Conservation (phyloP, 345 rosid species). For the Euphorbia lathyris region DNA sequence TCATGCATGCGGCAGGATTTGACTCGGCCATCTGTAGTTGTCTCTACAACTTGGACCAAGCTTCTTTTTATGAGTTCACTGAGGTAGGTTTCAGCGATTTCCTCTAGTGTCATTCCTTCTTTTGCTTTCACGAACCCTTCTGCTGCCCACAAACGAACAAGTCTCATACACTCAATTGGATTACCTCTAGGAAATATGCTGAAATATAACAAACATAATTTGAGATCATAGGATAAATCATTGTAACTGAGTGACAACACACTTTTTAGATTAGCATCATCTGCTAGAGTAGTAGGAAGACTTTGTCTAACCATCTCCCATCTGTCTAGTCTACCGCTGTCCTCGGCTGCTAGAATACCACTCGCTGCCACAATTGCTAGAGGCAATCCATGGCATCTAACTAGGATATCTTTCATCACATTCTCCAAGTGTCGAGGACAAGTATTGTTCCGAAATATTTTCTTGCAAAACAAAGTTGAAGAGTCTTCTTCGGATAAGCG, state of each 20-base stretch:
- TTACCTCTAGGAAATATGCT: conserved; percentile 11
- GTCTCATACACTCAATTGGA: not conserved
- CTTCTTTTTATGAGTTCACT: conserved; percentile 13
- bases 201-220: conserved; percentile 4
- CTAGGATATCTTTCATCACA: not conserved
- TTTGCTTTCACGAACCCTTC: conserved; percentile 10
- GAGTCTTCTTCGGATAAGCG: conserved; percentile 8
- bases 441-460: not conserved
- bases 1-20: conserved; percentile 10
- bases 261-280: not conserved
- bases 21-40: conserved; percentile 1
- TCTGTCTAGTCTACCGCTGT: not conserved
- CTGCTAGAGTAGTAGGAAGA: not conserved
- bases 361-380: conserved; percentile 9
- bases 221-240: conserved; percentile 8
- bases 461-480: conserved; percentile 7
- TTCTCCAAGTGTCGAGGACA: conserved; percentile 7
- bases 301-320: conserved; percentile 7
- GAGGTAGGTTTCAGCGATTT: conserved; percentile 5
- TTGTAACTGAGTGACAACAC: conserved; percentile 3
- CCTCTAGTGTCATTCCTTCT: conserved; percentile 6
- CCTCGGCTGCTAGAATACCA: conserved; percentile 2
- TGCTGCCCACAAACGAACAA: conserved; percentile 12
- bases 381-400: conserved; percentile 8
- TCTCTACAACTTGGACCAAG: conserved; percentile 6